These are phyloP conservation scores for Avena eriantha DNA, from an alignment of 176 grass and related monocot genomes.

Conservation along the genomic window DNA sequence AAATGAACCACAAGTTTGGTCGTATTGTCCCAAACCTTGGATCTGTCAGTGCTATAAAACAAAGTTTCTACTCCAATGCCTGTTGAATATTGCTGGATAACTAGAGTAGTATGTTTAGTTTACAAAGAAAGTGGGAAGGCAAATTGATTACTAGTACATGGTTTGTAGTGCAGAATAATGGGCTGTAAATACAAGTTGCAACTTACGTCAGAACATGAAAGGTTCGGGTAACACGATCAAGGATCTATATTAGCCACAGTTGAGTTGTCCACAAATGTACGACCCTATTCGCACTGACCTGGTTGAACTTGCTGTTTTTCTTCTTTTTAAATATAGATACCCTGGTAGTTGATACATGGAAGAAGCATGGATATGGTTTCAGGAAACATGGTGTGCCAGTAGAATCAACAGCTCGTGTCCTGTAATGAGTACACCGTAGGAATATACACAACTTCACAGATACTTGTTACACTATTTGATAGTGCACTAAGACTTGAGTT, in stretches of 20 bases:
- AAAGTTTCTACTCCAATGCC: too few species aligned
- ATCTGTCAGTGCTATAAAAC: not conserved
- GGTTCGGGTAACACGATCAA: not conserved
- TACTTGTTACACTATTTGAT: too few species aligned
- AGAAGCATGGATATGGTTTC: not conserved
- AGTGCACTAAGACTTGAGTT: not conserved
- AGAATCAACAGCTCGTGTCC: not conserved
- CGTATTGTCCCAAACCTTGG: not conserved
- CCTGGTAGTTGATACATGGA: not conserved
- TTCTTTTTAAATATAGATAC: not conserved
- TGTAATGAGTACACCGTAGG: conserved; percentile 6
- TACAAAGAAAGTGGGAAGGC: not conserved
- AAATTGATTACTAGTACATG: not conserved
- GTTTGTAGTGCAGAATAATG: not conserved
- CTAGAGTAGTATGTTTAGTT: too few species aligned
- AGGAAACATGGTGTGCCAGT: not conserved
- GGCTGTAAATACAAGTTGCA: not conserved
- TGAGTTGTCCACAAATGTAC: not conserved
- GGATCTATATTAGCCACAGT: not conserved
- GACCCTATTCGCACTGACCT: not conserved
- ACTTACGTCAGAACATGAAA: not conserved
- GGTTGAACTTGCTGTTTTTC: not conserved
- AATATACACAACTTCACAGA: conserved; percentile 1
- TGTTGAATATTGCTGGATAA: too few species aligned
- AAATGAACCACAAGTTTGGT: not conserved